Base-by-base conservation (phyloP, 2,329 filamentous ascomycete species). In the Orbilia javanica region DNA sequence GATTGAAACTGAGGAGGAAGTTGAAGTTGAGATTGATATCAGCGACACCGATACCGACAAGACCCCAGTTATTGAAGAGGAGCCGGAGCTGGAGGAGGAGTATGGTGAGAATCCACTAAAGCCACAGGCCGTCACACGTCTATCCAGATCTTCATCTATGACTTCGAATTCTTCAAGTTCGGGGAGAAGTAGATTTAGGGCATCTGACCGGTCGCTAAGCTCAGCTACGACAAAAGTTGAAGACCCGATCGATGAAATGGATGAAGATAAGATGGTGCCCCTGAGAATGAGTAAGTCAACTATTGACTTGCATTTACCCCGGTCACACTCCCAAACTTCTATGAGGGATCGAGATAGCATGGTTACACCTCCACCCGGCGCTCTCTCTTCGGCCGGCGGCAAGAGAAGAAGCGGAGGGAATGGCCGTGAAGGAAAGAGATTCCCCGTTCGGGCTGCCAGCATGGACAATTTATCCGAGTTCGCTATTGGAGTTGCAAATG, bases 11-110 rank as follows among this genome's bases (percentile, higher is more conserved):
- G 75, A 79, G 27, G 75, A 79, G 53, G 75, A 79, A 6, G 62
- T 79, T 15, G 75, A 79, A 18, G 46, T 79, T 22, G 75, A 79
- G 46, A 73, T 79, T n/a, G 75, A 79, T 31, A 65, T 79, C 22
- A 79, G 75, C 63, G 75, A 79, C 36, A 72, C 75, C 0, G 75
- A 79, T 34, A 79, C 69, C 53, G 75, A 79, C 53, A 79, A 73
- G 25, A 79, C 75, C 13, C 75, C 75, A 10, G 57, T 73, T 18
- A 79, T 79, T 22, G 75, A 79, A 55, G 75, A 79, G 39, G 75
- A 79, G 36, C 73, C 73, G 15, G 66, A 65, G 18, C 36, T 77
- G 29, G 73, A 77, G 48, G 73, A 68, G 8, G 73, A 77, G n/a
- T 71, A 77, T 34, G 73, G 60, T 48, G 73, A 77, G 39, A 70